These are phyloP conservation scores for Gaertneriomyces semiglobifer DNA, from an alignment of 192 early-diverging fungal species.

Conservation along the genomic window DNA sequence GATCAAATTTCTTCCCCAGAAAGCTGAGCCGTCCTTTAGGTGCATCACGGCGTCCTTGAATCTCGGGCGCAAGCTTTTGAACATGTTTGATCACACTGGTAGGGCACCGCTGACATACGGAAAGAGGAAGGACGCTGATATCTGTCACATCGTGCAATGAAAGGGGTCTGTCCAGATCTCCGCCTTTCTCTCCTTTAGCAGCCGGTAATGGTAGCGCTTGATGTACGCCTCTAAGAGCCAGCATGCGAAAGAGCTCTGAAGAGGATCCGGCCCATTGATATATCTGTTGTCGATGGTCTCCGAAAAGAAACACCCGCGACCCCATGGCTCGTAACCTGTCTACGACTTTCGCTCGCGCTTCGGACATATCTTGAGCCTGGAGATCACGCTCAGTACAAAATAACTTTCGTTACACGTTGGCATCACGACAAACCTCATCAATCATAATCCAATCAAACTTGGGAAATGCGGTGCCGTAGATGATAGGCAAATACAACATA, in stretches of 20 bases:
- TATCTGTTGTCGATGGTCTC: constrained; percentile 22
- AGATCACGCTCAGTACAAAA: neutral
- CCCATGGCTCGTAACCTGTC: neutral
- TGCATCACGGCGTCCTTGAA: neutral
- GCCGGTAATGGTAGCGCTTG: no score
- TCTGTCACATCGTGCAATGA: neutral
- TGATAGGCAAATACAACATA: constrained; percentile 25
- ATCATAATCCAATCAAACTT: constrained; percentile 22
- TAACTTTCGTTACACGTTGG: neutral
- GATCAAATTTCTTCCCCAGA: neutral
- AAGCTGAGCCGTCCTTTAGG: neutral
- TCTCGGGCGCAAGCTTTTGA: constrained; percentile 17
- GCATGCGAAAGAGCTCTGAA: neutral
- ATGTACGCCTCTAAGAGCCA: no score
- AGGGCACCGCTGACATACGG: constrained; percentile 23
- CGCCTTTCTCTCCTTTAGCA: no score
- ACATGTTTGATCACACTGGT: constrained; percentile 17
- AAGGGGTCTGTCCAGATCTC: no score
- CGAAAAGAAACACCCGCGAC: constrained; percentile 21
- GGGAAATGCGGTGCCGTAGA: constrained; percentile 7
- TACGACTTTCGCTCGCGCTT: constrained; percentile 15
- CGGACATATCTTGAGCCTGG: constrained; percentile 32
- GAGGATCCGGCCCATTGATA: constrained; percentile 26
- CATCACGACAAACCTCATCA: constrained; percentile 23
- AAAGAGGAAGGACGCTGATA: constrained; percentile 18